Evolutionary conservation across 345 rosid species (phyloP).

Genomic region (Dipteronia dyeriana): DNA sequence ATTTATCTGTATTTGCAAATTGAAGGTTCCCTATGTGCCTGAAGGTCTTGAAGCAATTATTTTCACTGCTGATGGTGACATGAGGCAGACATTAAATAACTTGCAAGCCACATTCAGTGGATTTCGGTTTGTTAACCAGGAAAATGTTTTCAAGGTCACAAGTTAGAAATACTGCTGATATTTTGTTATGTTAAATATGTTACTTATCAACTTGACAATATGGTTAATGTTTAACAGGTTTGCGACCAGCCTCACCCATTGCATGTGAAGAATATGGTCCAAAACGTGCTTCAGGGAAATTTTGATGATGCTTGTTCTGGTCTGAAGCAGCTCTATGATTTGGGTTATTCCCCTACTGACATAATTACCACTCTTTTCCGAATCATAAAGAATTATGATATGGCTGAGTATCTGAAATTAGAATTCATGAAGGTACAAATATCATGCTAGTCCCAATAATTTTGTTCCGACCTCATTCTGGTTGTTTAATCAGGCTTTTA

Average conservation of each 20-base stretch:
- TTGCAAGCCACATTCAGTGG: slow-evolving; percentile 95
- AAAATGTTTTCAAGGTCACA: slow-evolving; percentile 92
- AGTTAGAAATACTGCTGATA: neutral
- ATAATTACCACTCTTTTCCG: slow-evolving; percentile 94
- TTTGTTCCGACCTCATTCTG: neutral
- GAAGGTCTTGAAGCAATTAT: slow-evolving; percentile 98
- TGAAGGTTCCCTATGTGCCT: slow-evolving; percentile 87
- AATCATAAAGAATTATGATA: slow-evolving; percentile 83
- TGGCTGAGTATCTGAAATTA: slow-evolving; percentile 90
- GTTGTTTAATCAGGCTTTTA: neutral
- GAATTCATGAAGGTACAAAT: slow-evolving; percentile 88
- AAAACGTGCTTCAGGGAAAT: slow-evolving; percentile 79
- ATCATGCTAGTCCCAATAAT: neutral
- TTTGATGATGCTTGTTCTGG: slow-evolving; percentile 87
- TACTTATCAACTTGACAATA: slow-evolving; percentile 3
- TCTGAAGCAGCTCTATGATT: slow-evolving; percentile 82
- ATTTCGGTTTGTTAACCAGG: slow-evolving; percentile 89
- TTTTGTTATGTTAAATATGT: neutral
- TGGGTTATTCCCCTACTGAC: slow-evolving; percentile 97
- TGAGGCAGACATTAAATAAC: slow-evolving; percentile 98
- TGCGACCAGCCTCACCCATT: slow-evolving; percentile 98
- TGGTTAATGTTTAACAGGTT: slow-evolving; percentile 47
- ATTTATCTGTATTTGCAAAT: slow-evolving; percentile 22
- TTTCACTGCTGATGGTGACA: slow-evolving; percentile 99
- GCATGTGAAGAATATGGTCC: slow-evolving; percentile 90